phyloP scores from a whole-genome alignment of 495 filamentous ascomycete genomes.

The Penicillium turbatum region DNA sequence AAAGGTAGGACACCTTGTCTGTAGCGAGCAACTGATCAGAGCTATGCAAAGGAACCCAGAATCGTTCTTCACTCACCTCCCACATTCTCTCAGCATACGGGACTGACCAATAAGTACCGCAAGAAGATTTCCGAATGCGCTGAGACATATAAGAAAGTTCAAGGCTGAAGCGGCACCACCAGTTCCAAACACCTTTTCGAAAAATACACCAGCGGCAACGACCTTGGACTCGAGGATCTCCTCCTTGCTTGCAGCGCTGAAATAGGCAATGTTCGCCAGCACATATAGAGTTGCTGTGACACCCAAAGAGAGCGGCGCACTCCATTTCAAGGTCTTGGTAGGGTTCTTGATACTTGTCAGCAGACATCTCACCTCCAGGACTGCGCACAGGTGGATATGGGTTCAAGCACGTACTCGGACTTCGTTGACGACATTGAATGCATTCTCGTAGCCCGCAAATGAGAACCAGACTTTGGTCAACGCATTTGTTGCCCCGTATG shows the following conservation, averaged over 20 bases:
- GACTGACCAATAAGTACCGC: conserved; percentile 56
- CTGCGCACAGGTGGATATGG: no score
- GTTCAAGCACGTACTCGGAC: conserved; percentile 40
- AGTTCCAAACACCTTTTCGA: conserved; percentile 55
- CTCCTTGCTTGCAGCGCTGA: conserved; percentile 52
- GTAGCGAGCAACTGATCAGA: not conserved
- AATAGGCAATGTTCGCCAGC: conserved; percentile 59
- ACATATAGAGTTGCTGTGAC: conserved; percentile 54
- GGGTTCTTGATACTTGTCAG: conserved; percentile 39
- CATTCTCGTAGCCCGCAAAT: conserved; percentile 58
- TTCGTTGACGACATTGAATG: conserved; percentile 64
- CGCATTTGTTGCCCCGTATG: conserved; percentile 55
- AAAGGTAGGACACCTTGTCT: conserved; percentile 65
- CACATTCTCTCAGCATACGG: conserved; percentile 57
- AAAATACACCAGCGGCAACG: conserved; percentile 56
- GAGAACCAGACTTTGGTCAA: conserved; percentile 61
- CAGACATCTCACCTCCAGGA: no score
- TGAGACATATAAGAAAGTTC: conserved; percentile 58
- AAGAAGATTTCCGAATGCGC: conserved; percentile 61
- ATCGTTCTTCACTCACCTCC: conserved; percentile 27
- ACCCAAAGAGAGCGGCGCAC: conserved; percentile 46
- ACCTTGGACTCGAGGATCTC: conserved; percentile 50
- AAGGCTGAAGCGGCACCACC: conserved; percentile 47
- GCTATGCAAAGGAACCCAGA: no score
- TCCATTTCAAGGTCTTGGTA: conserved; percentile 51